Percentiles rank a stretch among this genome's conserved stretches.
phyloP scores from a whole-genome alignment of 2,329 filamentous ascomycete species.

The Lomentospora prolificans region DNA sequence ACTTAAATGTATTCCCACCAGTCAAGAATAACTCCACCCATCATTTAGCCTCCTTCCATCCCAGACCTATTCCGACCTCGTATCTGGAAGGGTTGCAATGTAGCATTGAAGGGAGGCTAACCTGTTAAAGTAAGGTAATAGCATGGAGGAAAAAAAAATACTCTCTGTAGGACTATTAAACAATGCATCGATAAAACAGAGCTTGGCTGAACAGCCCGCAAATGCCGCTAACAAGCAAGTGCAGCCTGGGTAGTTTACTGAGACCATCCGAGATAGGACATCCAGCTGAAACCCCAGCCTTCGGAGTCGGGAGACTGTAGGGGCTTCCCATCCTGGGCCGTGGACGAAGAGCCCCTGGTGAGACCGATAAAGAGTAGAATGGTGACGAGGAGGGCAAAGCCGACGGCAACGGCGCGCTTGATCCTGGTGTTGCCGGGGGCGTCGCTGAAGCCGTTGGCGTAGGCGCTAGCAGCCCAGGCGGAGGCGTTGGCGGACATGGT shows the following conservation, averaged over 20 bases:
- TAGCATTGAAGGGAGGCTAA: too few species aligned
- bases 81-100: too few species aligned
- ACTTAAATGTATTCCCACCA: too few species aligned
- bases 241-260: slow-evolving; percentile 6
- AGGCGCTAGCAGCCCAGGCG: slow-evolving; percentile 12
- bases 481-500: slow-evolving; percentile 8
- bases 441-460: slow-evolving; percentile 13
- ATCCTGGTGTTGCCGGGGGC: slow-evolving; percentile 13
- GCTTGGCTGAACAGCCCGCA: background rate
- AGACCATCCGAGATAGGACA: slow-evolving; percentile 8
- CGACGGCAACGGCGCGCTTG: slow-evolving; percentile 14
- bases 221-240: slow-evolving; percentile 6
- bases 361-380: slow-evolving; percentile 14
- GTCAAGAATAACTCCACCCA: too few species aligned
- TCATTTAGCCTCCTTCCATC: too few species aligned
- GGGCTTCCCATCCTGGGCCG: background rate
- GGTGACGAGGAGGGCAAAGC: slow-evolving; percentile 11
- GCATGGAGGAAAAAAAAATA: too few species aligned
- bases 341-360: background rate
- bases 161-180: too few species aligned
- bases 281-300: slow-evolving; percentile 6
- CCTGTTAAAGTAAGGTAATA: too few species aligned
- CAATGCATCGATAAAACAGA: too few species aligned
- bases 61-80: too few species aligned
- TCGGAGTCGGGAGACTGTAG: slow-evolving; percentile 1